These are phyloP conservation scores for Penicillium lividum DNA, from an alignment of 495 filamentous ascomycete species.

Conservation along the genomic window DNA sequence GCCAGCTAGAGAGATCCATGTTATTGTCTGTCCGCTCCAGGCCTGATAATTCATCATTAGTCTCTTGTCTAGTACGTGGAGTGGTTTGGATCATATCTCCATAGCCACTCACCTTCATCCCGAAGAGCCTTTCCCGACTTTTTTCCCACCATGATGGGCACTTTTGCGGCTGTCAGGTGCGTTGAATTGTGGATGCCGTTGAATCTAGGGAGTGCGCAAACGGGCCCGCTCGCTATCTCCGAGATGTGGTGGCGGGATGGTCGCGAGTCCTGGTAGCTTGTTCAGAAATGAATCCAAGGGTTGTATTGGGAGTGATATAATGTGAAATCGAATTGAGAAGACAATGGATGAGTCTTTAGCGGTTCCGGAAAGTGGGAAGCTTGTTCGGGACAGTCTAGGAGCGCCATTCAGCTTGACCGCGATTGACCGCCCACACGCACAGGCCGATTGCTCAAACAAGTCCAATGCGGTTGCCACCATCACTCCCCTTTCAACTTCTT, in stretches of 20 bases:
- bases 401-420: conserved; percentile 21
- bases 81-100: background rate
- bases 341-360: conserved; percentile 2
- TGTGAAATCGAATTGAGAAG: background rate
- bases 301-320: background rate
- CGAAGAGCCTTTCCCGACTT: conserved; percentile 64
- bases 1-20: conserved; percentile 93
- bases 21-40: conserved; percentile 96
- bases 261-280: background rate
- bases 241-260: background rate
- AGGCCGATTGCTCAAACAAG: conserved; percentile 26
- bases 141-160: conserved; percentile 59
- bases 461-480: conserved; percentile 32
- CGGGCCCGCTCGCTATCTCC: conserved; percentile 5
- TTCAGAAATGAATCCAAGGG: background rate
- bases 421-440: conserved; percentile 37
- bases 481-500: conserved; percentile 8
- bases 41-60: conserved; percentile 51
- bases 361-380: conserved; percentile 4
- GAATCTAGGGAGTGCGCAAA: conserved; percentile 27
- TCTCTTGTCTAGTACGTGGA: background rate
- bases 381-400: conserved; percentile 14
- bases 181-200: conserved; percentile 16
- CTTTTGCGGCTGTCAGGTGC: background rate
- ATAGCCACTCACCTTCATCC: conserved; percentile 56